A percentile compares a stretch with the other conserved stretches of the same genome.
Evolutionary conservation across 768 basidiomycete species (phyloP).

Genomic region (Tricholoma bakamatsutake): DNA sequence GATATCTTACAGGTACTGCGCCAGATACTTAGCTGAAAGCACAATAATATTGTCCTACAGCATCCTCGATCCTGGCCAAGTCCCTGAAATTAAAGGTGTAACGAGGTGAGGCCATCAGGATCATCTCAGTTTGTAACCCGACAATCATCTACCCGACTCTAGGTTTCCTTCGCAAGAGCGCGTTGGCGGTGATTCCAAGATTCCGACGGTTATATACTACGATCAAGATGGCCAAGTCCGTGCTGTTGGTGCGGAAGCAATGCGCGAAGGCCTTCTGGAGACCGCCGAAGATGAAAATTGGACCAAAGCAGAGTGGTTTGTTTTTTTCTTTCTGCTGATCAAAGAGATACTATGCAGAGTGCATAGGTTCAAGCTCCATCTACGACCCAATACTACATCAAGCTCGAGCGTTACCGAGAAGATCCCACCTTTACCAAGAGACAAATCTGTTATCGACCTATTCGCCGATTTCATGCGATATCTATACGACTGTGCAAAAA

Average conservation of each 20-base stretch:
- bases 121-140: background rate
- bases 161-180: conserved; percentile 42
- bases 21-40: background rate
- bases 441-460: conserved; percentile 36
- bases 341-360: background rate
- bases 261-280: conserved; percentile 30
- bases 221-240: conserved; percentile 29
- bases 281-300: conserved; percentile 37
- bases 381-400: conserved; percentile 1
- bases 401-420: conserved; percentile 14
- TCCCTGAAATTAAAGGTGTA: conserved; percentile 34
- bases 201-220: conserved; percentile 42
- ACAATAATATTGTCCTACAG: conserved; percentile 4
- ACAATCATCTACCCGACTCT: background rate
- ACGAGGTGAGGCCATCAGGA: conserved; percentile 24
- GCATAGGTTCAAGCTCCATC: conserved; percentile 23
- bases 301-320: conserved; percentile 42
- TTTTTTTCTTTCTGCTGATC: conserved; percentile 7
- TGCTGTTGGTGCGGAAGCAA: conserved; percentile 42
- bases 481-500: conserved; percentile 34
- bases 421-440: conserved; percentile 36
- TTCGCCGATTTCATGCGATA: conserved; percentile 46
- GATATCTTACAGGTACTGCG: conserved; percentile 33
- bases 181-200: conserved; percentile 37
- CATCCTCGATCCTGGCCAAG: conserved; percentile 30